These are phyloP conservation scores for Pyricularia sp. DNA, from an alignment of 2,329 filamentous ascomycete genomes.

Conservation along the genomic window DNA sequence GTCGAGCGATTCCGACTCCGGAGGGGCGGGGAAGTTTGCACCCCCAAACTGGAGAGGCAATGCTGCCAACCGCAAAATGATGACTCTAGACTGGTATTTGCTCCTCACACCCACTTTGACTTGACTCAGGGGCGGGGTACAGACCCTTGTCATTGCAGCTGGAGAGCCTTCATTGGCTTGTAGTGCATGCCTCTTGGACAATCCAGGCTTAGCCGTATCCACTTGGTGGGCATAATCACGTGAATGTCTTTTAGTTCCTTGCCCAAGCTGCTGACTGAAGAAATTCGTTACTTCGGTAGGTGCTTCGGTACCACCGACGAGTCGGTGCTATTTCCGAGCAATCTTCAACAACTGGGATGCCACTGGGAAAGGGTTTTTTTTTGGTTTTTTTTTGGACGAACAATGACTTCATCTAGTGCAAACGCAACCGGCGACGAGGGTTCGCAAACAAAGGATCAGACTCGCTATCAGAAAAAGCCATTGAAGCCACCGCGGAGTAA, in stretches of 20 bases:
- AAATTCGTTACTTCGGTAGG: background rate
- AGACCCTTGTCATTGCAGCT: background rate
- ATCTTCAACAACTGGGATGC: background rate
- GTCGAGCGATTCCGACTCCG: background rate
- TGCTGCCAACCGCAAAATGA: background rate
- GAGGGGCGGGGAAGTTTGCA: constrained; percentile 1
- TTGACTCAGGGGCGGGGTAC: constrained; percentile 2
- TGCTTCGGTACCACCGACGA: background rate
- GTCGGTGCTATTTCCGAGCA: background rate
- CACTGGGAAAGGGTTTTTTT: background rate
- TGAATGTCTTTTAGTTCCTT: background rate
- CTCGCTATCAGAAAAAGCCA: background rate
- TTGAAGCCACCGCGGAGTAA: background rate
- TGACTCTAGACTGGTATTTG: background rate
- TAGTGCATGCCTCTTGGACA: background rate
- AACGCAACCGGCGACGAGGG: background rate
- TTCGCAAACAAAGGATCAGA: background rate
- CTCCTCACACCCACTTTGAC: background rate
- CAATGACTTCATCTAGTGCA: background rate
- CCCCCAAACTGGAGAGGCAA: background rate
- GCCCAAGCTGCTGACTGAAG: background rate
- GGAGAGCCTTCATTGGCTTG: background rate
- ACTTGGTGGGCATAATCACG: background rate
- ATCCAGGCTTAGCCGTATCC: background rate
- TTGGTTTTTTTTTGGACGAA: background rate